phyloP scores from a whole-genome alignment of 768 basidiomycete species.

The Boletellus ananiceps region DNA sequence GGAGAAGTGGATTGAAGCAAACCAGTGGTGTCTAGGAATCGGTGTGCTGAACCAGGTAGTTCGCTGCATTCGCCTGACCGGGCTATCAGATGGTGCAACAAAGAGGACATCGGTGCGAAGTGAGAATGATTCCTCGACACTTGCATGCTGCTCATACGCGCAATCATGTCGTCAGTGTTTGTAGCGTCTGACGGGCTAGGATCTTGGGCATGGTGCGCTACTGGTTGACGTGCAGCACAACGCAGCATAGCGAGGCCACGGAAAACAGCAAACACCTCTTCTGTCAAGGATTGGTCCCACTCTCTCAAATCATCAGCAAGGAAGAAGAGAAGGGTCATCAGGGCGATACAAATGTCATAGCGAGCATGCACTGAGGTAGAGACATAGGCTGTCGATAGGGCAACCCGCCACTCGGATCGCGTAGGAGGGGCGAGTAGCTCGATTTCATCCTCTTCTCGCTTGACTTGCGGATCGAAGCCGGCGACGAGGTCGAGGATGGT shows the following conservation, averaged over 20 bases:
- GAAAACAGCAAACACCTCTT: conserved; percentile 75
- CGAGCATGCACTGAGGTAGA: conserved; percentile 62
- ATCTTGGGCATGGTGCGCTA: conserved; percentile 33
- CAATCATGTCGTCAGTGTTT: conserved; percentile 58
- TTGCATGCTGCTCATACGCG: conserved; percentile 70
- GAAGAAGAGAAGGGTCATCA: conserved; percentile 69
- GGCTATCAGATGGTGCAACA: conserved; percentile 58
- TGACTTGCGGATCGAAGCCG: conserved; percentile 64
- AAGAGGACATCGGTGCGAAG: conserved; percentile 51
- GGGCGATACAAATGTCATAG: conserved; percentile 66
- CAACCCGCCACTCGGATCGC: conserved; percentile 57
- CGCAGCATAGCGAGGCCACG: conserved; percentile 74
- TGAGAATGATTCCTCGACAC: conserved; percentile 49
- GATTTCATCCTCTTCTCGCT: conserved; percentile 71
- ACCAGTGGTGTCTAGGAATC: conserved; percentile 63
- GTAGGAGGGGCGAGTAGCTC: conserved; percentile 49
- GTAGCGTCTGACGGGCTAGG: conserved; percentile 29
- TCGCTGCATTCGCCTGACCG: conserved; percentile 45
- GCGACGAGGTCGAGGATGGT: conserved; percentile 66
- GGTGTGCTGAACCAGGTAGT: conserved; percentile 60
- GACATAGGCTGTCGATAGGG: conserved; percentile 59
- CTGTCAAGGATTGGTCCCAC: conserved; percentile 62
- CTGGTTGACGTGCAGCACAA: conserved; percentile 54
- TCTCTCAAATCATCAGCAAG: conserved; percentile 55
- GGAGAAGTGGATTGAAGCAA: conserved; percentile 67